phyloP scores from a whole-genome alignment of 805 yeast genomes.

The Tetrapisispora iriomotensis region DNA sequence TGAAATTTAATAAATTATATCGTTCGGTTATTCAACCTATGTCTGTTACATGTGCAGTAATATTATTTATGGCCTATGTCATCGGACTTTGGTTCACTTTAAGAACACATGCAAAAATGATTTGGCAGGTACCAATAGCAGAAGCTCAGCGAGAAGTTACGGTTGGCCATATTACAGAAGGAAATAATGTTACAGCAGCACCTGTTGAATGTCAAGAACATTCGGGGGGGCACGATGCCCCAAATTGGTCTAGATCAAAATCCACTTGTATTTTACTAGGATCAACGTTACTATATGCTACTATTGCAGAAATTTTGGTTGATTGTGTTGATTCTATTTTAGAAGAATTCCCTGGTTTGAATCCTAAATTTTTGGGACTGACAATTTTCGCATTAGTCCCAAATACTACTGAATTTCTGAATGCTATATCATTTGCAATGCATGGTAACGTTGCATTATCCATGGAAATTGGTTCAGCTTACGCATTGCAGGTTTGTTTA shows the following conservation, averaged over 20 bases:
- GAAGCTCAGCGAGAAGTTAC: constrained; percentile 7
- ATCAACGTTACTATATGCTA: constrained; percentile 81
- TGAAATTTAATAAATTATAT: constrained; percentile 61
- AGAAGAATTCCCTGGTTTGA: constrained; percentile 55
- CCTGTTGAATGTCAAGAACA: constrained; percentile 32
- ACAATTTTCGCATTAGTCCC: constrained; percentile 95
- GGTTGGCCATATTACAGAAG: constrained; percentile 3
- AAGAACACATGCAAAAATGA: constrained; percentile 91
- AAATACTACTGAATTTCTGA: constrained; percentile 90
- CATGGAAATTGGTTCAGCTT: constrained; percentile 97
- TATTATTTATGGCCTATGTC: constrained; percentile 72
- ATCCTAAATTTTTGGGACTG: constrained; percentile 85
- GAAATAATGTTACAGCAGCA: no score
- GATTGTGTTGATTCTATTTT: constrained; percentile 87
- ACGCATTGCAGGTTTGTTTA: constrained; percentile 89
- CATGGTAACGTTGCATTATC: constrained; percentile 93
- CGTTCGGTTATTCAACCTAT: constrained; percentile 67
- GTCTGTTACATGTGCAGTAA: constrained; percentile 66
- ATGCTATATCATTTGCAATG: constrained; percentile 93
- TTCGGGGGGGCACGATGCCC: constrained; percentile 34
- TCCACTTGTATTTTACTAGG: constrained; percentile 72
- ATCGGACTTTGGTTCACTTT: constrained; percentile 89
- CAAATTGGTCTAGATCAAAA: constrained; percentile 87
- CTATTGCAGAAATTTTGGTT: constrained; percentile 89
- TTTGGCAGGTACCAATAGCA: constrained; percentile 70